phyloP scores from a whole-genome alignment of 1,284 basidiomycete genomes.

The Baeospora myosura region DNA sequence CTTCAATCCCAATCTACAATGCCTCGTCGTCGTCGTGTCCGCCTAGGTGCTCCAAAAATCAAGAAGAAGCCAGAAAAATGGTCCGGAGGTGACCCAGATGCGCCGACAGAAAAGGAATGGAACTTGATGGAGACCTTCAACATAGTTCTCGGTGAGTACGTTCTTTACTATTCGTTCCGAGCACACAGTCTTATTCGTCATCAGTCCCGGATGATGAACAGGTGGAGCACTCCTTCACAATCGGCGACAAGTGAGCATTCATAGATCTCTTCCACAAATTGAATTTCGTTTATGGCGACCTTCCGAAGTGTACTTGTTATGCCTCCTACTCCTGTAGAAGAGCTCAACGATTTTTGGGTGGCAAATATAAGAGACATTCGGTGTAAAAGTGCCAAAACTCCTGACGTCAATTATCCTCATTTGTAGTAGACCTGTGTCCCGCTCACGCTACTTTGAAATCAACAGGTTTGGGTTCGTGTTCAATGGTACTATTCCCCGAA shows the following conservation, averaged over 20 bases:
- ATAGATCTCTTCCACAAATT: background rate
- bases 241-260: slow-evolving; percentile 21
- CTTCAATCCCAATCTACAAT: background rate
- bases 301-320: slow-evolving; percentile 24
- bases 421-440: background rate
- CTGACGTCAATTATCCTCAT: background rate
- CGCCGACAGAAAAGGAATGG: background rate
- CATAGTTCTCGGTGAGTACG: background rate
- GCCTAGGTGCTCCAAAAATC: slow-evolving; percentile 1
- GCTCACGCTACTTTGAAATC: slow-evolving; percentile 1
- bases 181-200: background rate
- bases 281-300: background rate
- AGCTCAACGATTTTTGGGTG: slow-evolving; percentile 23
- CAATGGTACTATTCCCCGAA: slow-evolving; percentile 42
- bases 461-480: slow-evolving; percentile 39
- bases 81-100: background rate
- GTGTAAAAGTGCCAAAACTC: slow-evolving; percentile 10
- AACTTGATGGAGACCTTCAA: background rate
- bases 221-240: slow-evolving; percentile 16
- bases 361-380: slow-evolving; percentile 31
- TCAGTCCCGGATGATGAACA: slow-evolving; percentile 21
- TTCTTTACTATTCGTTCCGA: background rate
- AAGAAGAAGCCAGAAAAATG: background rate
- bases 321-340: slow-evolving; percentile 11
- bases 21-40: background rate